Percentiles rank a stretch among this genome's conserved stretches.
These are phyloP conservation scores for Exophiala aquamarina DNA, from an alignment of 2,329 filamentous ascomycete species.

Conservation along the genomic window DNA sequence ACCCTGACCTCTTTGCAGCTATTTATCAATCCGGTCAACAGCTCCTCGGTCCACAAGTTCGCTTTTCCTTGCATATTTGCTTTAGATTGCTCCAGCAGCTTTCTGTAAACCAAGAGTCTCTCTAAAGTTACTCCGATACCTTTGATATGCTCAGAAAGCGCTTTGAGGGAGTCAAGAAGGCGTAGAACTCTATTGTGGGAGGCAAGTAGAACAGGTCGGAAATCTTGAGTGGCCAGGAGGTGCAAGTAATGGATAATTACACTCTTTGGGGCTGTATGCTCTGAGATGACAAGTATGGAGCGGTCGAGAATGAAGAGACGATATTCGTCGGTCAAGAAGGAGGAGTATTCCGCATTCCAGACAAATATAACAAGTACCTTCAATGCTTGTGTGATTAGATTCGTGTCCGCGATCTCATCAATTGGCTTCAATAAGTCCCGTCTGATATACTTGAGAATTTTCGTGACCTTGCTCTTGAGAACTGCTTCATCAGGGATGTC, in stretches of 20 bases:
- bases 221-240: constrained; percentile 76
- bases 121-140: constrained; percentile 80
- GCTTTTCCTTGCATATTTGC: constrained; percentile 68
- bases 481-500: constrained; percentile 74
- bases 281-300: constrained; percentile 70
- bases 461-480: constrained; percentile 71
- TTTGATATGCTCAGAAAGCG: constrained; percentile 69
- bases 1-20: constrained; percentile 72
- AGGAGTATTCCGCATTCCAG: constrained; percentile 69
- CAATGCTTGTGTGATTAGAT: constrained; percentile 74
- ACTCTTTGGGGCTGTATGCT: constrained; percentile 69
- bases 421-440: constrained; percentile 61
- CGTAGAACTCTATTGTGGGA: constrained; percentile 58
- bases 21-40: constrained; percentile 81
- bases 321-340: constrained; percentile 74
- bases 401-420: constrained; percentile 54
- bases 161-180: constrained; percentile 69
- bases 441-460: constrained; percentile 78
- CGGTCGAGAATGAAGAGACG: constrained; percentile 78
- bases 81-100: constrained; percentile 70
- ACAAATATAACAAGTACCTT: constrained; percentile 76
- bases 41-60: constrained; percentile 75
- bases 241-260: constrained; percentile 78
- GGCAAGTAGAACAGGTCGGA: constrained; percentile 60
- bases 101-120: constrained; percentile 75